These are phyloP conservation scores for Neonectria faginata DNA, from an alignment of 2,329 filamentous ascomycete genomes.

Conservation along the genomic window DNA sequence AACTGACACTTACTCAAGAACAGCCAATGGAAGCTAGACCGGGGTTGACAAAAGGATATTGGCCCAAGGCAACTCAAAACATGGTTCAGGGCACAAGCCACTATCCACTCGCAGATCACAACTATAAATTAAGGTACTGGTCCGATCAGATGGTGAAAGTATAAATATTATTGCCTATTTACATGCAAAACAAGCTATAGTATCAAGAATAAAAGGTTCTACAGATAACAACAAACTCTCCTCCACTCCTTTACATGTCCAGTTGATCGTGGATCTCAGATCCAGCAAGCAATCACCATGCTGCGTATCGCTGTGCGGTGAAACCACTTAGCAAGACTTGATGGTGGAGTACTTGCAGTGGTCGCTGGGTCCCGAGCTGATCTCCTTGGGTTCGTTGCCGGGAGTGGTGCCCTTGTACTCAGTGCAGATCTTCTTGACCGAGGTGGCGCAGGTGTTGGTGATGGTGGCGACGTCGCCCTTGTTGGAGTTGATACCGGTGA, in stretches of 20 bases:
- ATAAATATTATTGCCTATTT: not conserved
- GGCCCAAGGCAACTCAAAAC: not conserved
- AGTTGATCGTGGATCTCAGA: not conserved
- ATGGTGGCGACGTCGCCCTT: slow-evolving; percentile 25
- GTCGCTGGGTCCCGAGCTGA: slow-evolving; percentile 36
- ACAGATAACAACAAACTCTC: not conserved
- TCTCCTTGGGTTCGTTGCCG: slow-evolving; percentile 44
- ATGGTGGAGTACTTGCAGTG: slow-evolving; percentile 41
- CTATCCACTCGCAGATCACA: not conserved
- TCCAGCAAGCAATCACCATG: not conserved
- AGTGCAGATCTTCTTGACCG: slow-evolving; percentile 29
- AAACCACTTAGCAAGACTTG: slow-evolving; percentile 37
- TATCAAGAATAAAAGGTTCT: slow-evolving; percentile 4
- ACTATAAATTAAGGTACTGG: not conserved
- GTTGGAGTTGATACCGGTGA: slow-evolving; percentile 24
- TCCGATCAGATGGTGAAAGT: not conserved
- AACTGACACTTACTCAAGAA: too few species aligned
- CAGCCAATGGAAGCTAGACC: not conserved
- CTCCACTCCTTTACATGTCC: not conserved
- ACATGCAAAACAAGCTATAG: not conserved
- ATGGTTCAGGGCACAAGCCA: not conserved
- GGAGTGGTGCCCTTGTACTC: slow-evolving; percentile 32
- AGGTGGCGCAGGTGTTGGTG: slow-evolving; percentile 28
- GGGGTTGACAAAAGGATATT: too few species aligned
- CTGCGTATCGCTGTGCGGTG: not conserved